Conservation (phyloP, 2,329 filamentous ascomycete species). For the Penicillium sp. region DNA sequence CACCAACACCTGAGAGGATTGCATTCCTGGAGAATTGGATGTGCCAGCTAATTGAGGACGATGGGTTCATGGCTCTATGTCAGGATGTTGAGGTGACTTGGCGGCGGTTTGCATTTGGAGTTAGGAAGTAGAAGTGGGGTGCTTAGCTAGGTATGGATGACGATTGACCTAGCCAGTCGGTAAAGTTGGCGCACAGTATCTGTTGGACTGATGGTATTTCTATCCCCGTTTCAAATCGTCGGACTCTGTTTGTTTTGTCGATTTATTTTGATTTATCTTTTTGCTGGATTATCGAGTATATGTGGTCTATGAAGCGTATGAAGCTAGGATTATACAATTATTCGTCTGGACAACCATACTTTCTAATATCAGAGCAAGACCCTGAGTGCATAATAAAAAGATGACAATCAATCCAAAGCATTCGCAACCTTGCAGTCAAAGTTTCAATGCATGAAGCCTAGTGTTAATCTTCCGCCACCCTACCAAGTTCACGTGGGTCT, state of each 20-base stretch:
- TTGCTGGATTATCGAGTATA: too few relatives aligned
- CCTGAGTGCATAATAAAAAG: too few relatives aligned
- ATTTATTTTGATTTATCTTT: not conserved
- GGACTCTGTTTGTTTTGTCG: not conserved
- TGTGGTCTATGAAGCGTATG: too few relatives aligned
- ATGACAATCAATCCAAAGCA: too few relatives aligned
- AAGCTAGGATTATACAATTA: too few relatives aligned
- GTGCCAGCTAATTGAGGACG: slow-evolving; percentile 43
- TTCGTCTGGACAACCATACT: too few relatives aligned
- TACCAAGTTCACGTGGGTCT: too few relatives aligned
- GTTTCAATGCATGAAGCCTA: too few relatives aligned
- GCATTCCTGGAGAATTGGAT: slow-evolving; percentile 42
- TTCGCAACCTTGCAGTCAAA: too few relatives aligned
- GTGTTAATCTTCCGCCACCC: too few relatives aligned
- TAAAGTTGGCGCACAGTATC: not conserved
- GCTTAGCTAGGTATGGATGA: not conserved
- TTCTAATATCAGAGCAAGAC: too few relatives aligned
- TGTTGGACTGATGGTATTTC: not conserved
- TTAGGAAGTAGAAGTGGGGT: slow-evolving; percentile 6
- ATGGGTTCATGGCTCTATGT: slow-evolving; percentile 41
- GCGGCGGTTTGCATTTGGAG: slow-evolving; percentile 42
- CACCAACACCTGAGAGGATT: slow-evolving; percentile 33
- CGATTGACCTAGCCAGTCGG: not conserved
- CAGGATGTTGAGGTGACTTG: slow-evolving; percentile 43
- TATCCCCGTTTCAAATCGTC: not conserved